Percentiles rank a stretch among this genome's conserved stretches.
Conservation (phyloP, 192 early-diverging fungal genomes). For the Rhizophagus clarus region DNA sequence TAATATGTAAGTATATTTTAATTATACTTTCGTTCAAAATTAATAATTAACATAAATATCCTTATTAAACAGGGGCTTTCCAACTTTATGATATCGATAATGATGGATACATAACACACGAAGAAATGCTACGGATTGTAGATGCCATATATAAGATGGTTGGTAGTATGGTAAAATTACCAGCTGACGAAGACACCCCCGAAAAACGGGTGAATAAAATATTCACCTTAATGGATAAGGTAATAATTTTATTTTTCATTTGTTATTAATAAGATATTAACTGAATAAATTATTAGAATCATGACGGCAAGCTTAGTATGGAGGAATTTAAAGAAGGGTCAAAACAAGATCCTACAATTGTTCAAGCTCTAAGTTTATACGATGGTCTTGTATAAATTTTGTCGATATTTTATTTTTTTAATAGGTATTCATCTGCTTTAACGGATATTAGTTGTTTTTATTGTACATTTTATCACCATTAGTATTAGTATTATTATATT, state of each 20-base stretch:
- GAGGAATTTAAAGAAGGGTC: slow-evolving; percentile 90
- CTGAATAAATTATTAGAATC: slow-evolving; percentile 50
- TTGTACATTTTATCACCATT: too few relatives aligned
- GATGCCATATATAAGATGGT: slow-evolving; percentile 96
- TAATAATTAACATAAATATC: not conserved
- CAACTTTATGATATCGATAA: slow-evolving; percentile 91
- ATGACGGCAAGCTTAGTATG: slow-evolving; percentile 78
- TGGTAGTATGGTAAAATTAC: slow-evolving; percentile 86
- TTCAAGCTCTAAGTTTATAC: slow-evolving; percentile 86
- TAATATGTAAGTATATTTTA: slow-evolving; percentile 63
- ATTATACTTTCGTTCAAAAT: not conserved
- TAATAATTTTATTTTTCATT: slow-evolving; percentile 30
- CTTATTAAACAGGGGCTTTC: slow-evolving; percentile 65
- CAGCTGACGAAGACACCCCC: slow-evolving; percentile 89
- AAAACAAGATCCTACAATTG: slow-evolving; percentile 83
- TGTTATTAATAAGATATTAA: not conserved
- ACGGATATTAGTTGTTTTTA: too few relatives aligned
- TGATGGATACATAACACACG: slow-evolving; percentile 82
- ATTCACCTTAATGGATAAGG: slow-evolving; percentile 84
- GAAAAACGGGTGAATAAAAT: slow-evolving; percentile 91
- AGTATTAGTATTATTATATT: too few relatives aligned
- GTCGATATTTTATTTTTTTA: not conserved
- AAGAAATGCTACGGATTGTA: slow-evolving; percentile 91
- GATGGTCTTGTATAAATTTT: slow-evolving; percentile 76
- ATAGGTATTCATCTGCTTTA: too few relatives aligned